A percentile compares a stretch with the other conserved stretches of the same genome.
Conservation (phyloP, 2,329 filamentous ascomycete genomes). For the Calonectria hawksworthii region DNA sequence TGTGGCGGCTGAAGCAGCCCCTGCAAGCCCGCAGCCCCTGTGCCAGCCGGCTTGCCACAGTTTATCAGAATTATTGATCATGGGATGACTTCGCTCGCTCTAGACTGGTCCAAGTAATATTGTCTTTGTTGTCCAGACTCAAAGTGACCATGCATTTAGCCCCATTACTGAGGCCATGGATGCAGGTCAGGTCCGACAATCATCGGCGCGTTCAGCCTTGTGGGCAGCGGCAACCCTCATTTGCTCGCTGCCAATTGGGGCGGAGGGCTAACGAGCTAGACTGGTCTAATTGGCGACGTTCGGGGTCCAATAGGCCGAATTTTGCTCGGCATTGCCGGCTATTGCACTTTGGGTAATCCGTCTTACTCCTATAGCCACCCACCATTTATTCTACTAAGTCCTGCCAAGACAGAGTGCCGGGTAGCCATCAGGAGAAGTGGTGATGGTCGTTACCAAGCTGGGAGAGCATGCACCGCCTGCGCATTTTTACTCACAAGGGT, state of each 20-base stretch:
- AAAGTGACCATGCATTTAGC: background rate
- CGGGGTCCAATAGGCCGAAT: background rate
- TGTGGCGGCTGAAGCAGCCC: background rate
- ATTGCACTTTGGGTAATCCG: constrained; percentile 7
- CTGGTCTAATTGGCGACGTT: background rate
- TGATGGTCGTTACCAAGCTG: background rate
- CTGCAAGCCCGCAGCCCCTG: background rate
- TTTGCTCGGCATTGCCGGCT: background rate
- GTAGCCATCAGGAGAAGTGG: background rate
- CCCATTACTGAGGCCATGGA: background rate
- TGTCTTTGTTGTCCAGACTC: background rate
- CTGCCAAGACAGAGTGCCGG: background rate
- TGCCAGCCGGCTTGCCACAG: background rate
- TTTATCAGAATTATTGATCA: background rate
- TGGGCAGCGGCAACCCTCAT: background rate
- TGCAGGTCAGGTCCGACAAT: background rate
- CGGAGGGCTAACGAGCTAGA: background rate
- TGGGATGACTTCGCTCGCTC: background rate
- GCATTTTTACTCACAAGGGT: background rate
- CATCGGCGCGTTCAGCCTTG: background rate
- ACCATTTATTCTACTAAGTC: background rate
- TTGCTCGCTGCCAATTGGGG: background rate
- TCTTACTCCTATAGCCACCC: background rate
- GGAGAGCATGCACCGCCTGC: background rate
- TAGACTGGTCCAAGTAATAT: background rate